Percentiles rank a stretch among this genome's conserved stretches.
Conservation (phyloP, 148 eudicot genomes). For the Rhododendron molle region DNA sequence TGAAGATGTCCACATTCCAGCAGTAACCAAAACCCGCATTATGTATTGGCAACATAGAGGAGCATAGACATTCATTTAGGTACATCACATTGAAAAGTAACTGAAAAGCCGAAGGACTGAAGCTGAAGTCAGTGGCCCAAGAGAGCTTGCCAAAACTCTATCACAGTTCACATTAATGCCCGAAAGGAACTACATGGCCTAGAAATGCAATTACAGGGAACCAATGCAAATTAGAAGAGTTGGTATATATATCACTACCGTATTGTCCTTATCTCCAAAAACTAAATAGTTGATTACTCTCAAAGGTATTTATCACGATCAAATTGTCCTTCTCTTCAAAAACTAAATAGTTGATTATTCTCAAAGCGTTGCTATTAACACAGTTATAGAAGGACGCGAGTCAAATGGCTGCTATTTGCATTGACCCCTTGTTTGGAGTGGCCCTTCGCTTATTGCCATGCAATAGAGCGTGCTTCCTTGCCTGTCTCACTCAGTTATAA, state of each 20-base stretch:
- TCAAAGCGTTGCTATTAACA: background rate
- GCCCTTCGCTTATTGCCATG: background rate
- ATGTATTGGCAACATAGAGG: background rate
- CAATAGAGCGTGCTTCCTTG: background rate
- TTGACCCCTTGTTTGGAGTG: background rate
- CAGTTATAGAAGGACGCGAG: background rate
- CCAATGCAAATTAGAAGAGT: background rate
- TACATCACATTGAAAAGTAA: background rate
- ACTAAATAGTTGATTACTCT: background rate
- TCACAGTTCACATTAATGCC: background rate
- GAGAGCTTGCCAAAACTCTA: background rate
- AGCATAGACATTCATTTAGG: background rate
- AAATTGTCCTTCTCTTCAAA: background rate
- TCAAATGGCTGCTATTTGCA: background rate
- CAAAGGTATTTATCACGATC: background rate
- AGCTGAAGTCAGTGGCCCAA: background rate
- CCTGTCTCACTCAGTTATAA: background rate
- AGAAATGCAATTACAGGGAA: background rate
- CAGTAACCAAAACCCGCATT: background rate
- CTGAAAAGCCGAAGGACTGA: background rate
- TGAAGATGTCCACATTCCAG: background rate
- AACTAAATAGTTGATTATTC: background rate
- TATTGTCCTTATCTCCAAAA: background rate
- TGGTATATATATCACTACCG: background rate
- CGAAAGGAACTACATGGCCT: background rate